Evolutionary conservation across 768 basidiomycete genomes (phyloP).

Genomic region (Boletus huronensis): DNA sequence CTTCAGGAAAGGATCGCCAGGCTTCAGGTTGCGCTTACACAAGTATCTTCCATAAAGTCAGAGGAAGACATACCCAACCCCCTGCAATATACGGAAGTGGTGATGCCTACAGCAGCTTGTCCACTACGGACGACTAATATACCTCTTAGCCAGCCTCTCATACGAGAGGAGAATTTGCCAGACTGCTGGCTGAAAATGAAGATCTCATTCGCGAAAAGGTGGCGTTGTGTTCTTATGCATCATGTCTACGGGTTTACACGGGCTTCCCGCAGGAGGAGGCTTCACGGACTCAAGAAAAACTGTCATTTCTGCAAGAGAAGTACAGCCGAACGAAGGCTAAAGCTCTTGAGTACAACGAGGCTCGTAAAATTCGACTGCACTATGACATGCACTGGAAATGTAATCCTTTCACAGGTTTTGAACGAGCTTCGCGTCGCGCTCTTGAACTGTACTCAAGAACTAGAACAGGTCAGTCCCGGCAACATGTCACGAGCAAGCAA

Average conservation of each 20-base stretch:
- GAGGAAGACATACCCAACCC: slow-evolving; percentile 6
- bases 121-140: slow-evolving; percentile 1
- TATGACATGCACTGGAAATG: neutral
- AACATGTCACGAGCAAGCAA: neutral
- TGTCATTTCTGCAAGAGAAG: slow-evolving; percentile 17
- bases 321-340: slow-evolving; percentile 20
- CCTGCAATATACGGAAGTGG: slow-evolving; percentile 10
- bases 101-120: neutral
- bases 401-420: slow-evolving; percentile 13
- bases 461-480: slow-evolving; percentile 16
- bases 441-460: slow-evolving; percentile 13
- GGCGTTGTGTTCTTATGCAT: neutral
- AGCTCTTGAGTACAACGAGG: slow-evolving; percentile 17
- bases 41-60: slow-evolving; percentile 14
- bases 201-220: slow-evolving; percentile 17
- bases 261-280: slow-evolving; percentile 11
- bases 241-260: neutral
- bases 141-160: slow-evolving; percentile 5
- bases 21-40: slow-evolving; percentile 12
- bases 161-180: slow-evolving; percentile 11
- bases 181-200: slow-evolving; percentile 15
- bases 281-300: slow-evolving; percentile 2
- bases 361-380: slow-evolving; percentile 5
- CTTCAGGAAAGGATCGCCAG: slow-evolving; percentile 14
- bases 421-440: slow-evolving; percentile 21